Percentiles rank a stretch among this genome's conserved stretches.
Evolutionary conservation across 2,329 filamentous ascomycete species (phyloP).

Genomic region (Cercospora zeae-maydis): DNA sequence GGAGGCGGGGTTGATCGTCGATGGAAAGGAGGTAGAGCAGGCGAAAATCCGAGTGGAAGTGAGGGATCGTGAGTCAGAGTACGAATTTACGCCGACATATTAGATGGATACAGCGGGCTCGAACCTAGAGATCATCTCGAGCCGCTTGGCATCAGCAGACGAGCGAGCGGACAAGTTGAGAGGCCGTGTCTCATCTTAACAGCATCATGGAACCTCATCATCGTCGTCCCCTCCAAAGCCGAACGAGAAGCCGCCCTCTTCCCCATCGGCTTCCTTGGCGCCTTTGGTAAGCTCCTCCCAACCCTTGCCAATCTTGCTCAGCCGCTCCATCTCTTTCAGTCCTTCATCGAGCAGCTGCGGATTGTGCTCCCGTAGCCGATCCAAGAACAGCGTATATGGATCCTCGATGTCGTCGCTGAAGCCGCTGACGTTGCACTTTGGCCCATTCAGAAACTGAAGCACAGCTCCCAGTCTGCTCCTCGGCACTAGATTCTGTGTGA

Average conservation of each 20-base stretch:
- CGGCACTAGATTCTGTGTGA: slow-evolving; percentile 95
- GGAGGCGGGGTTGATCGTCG: slow-evolving; percentile 74
- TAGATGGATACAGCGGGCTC: slow-evolving; percentile 5
- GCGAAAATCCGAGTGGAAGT: slow-evolving; percentile 79
- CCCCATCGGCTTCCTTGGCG: slow-evolving; percentile 43
- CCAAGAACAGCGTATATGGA: slow-evolving; percentile 71
- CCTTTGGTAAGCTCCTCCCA: slow-evolving; percentile 76
- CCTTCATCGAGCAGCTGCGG: slow-evolving; percentile 66
- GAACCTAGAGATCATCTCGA: not conserved
- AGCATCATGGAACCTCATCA: slow-evolving; percentile 27
- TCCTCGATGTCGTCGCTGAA: slow-evolving; percentile 70
- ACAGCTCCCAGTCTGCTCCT: slow-evolving; percentile 68
- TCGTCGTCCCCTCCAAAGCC: slow-evolving; percentile 57
- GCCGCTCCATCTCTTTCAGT: slow-evolving; percentile 61
- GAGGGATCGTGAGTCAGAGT: slow-evolving; percentile 72
- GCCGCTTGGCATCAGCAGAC: not conserved
- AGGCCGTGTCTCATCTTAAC: not conserved
- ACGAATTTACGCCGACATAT: slow-evolving; percentile 63
- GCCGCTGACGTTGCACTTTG: slow-evolving; percentile 80
- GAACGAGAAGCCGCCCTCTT: slow-evolving; percentile 56
- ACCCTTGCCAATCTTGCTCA: slow-evolving; percentile 65
- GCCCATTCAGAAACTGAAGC: slow-evolving; percentile 75
- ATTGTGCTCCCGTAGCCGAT: slow-evolving; percentile 60
- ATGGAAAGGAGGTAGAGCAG: slow-evolving; percentile 79
- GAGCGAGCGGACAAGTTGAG: not conserved